phyloP scores from a whole-genome alignment of 441 rosid genomes.

The Populus hybrid region DNA sequence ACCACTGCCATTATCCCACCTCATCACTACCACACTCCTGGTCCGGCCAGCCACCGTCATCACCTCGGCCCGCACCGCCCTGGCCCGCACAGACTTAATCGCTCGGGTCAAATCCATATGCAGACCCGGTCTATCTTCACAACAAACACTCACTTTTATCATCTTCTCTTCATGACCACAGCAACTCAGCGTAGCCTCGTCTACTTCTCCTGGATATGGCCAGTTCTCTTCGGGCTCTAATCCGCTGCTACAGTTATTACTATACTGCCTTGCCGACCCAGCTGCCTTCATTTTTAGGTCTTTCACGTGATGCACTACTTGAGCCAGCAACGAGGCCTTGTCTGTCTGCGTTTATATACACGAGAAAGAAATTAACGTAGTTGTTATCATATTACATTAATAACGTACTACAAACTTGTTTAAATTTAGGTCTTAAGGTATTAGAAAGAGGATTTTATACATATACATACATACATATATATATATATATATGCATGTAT shows the following conservation, averaged over 20 bases:
- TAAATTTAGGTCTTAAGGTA: background rate
- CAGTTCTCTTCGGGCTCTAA: slow-evolving; percentile 18
- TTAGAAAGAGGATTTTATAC: background rate
- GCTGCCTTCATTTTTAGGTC: slow-evolving; percentile 52
- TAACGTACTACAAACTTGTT: background rate
- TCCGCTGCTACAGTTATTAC: slow-evolving; percentile 15
- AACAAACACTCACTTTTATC: slow-evolving; percentile 42
- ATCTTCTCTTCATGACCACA: slow-evolving; percentile 18
- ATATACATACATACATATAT: background rate
- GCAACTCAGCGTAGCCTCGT: slow-evolving; percentile 37
- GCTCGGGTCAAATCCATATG: slow-evolving; percentile 41
- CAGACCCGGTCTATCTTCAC: slow-evolving; percentile 53
- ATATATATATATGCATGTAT: background rate
- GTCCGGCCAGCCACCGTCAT: slow-evolving; percentile 52
- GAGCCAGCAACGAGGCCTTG: slow-evolving; percentile 86
- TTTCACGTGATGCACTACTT: slow-evolving; percentile 71
- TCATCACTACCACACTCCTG: slow-evolving; percentile 37
- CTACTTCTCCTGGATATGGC: slow-evolving; percentile 42
- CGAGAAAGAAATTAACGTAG: background rate
- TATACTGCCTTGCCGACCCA: slow-evolving; percentile 18
- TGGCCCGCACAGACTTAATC: slow-evolving; percentile 33
- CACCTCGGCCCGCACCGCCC: slow-evolving; percentile 46
- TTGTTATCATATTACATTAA: background rate
- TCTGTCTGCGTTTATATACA: slow-evolving; percentile 45
- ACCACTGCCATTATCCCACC: slow-evolving; percentile 30